Evolutionary conservation across 2,329 filamentous ascomycete species (phyloP), one percentile per base, ranked within the genome.

Genomic region (Aspergillus novofumigatus): DNA sequence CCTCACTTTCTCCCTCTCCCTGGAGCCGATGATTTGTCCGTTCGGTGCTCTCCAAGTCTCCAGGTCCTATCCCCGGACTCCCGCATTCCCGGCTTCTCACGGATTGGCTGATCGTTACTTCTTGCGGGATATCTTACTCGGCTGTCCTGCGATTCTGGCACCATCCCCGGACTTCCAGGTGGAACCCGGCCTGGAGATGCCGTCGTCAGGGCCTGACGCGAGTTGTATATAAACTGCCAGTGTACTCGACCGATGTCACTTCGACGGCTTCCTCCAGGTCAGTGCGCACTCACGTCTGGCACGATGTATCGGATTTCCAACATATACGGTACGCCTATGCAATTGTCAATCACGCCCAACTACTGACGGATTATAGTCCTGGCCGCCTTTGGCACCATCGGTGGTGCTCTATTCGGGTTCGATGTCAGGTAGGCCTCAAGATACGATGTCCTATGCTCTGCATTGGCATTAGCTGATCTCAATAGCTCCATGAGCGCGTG

Each of bases 401-500:
- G 82, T 44, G 82, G 81, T 68, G 80, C 77, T 9, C 71, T 84
- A 21, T 85, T 85, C 64, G 82, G 82, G 44, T 85, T 85, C 67
- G 83, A 85, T 72, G 81, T 85, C 57, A 79, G 76, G 58, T 83
- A 79, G 17, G 81, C 79, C 75, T 76, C 9, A 76, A 77, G 65
- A 32, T 21, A 8, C 8, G 11, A 3, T 76, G 21, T 17, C 4
- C 38, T n/a, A n/a, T 3, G 35, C 20, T 25, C 9, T 21, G 29
- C 23, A 17, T 8, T 11, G n/a, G 17, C 4, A 20, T n/a, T 42
- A 44, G 48, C 29, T 54, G 50, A 59, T 59, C 6, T 21, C 20
- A 21, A 35, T 28, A 72, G 72, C 55, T 74, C 73, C 57, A 70
- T 77, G 69, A 71, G 65, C 54, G 70, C 67, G 55, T 81, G 78